These are phyloP conservation scores for Aspergillus aculeatinus DNA, from an alignment of 2,329 filamentous ascomycete genomes.

Conservation along the genomic window DNA sequence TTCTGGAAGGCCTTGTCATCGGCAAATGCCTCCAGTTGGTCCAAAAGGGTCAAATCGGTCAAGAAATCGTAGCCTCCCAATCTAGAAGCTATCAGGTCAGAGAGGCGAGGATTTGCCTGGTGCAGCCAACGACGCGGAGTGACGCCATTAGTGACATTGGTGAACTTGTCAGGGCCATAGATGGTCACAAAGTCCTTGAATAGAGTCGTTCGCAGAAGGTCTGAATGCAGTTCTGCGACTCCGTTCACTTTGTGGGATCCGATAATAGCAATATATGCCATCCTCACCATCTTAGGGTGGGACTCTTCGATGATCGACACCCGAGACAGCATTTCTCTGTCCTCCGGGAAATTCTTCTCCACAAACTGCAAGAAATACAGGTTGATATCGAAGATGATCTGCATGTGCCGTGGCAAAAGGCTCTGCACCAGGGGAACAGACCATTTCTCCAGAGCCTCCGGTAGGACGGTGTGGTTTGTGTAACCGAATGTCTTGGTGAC, in stretches of 20 bases:
- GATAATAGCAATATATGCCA: constrained; percentile 93
- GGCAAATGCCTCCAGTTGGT: constrained; percentile 78
- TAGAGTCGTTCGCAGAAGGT: constrained; percentile 97
- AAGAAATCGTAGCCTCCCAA: constrained; percentile 79
- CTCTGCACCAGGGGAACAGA: constrained; percentile 90
- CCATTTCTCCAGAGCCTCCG: constrained; percentile 98
- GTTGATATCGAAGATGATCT: constrained; percentile 99
- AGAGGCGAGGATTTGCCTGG: constrained; percentile 91
- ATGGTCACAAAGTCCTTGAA: constrained; percentile 98
- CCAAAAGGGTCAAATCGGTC: constrained; percentile 83
- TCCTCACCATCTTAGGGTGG: constrained; percentile 95
- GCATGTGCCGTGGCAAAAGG: constrained; percentile 86
- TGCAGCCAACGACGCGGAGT: constrained; percentile 95
- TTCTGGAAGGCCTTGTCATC: constrained; percentile 88
- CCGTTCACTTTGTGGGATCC: constrained; percentile 99
- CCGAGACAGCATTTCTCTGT: constrained; percentile 77
- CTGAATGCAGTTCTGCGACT: constrained; percentile 94
- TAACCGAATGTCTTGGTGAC: constrained; percentile 82
- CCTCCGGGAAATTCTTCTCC: constrained; percentile 85
- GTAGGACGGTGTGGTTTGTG: constrained; percentile 97
- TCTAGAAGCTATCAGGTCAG: constrained; percentile 88
- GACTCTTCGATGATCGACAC: constrained; percentile 99
- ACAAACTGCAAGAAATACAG: constrained; percentile 87
- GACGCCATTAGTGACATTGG: constrained; percentile 97
- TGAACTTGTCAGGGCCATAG: constrained; percentile 96